Evolutionary conservation across 2,329 filamentous ascomycete species (phyloP), one percentile per base, ranked within the genome.

Genomic region (Didymella pinodella): DNA sequence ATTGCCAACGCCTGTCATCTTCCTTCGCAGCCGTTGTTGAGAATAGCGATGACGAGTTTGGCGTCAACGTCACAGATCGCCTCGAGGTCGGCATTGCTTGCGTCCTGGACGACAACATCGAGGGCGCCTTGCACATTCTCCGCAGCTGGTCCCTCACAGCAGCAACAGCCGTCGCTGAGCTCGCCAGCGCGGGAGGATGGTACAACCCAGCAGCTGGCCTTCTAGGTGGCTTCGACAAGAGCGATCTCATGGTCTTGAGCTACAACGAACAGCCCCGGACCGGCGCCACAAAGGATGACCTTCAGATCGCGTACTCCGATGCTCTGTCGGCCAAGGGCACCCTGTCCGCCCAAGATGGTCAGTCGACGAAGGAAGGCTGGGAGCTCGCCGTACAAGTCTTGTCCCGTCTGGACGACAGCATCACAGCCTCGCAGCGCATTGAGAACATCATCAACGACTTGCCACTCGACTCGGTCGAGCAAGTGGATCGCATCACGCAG

Each of bases 131-230:
- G 48, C 86, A 87, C 10, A 84, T 97, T 46, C 77, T 97, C 29
- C 86, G 90, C 53, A 83, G 84, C 5, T 96, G 91, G 90, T 97
- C 93, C 29, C 84, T 95, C 28, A 88, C 91, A 1, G 78, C 97
- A 18, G 88, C 92, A 11, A 85, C 90, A 29, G 88, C 92, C 6
- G 86, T 95, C 16, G 90, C 90, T 3, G 94, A 98, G 77, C 82
- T 98, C 56, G 93, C 91, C 11, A 89, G 88, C n/a, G 82, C 92
- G 26, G 92, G 90, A 8, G 88, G 89, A 44, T 98, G 94, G 94
- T 83, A 97, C 44, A 88, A 89, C 25, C 67, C 63, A 25, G 59
- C 69, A 7, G 67, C 74, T 16, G 82, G 83, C 26, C 77, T 87
- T 46, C 84, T 90, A 66, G 84, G 87, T 34, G 88, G 87, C 25